phyloP scores from a whole-genome alignment of 495 filamentous ascomycete genomes.

The Patellaria atrata region DNA sequence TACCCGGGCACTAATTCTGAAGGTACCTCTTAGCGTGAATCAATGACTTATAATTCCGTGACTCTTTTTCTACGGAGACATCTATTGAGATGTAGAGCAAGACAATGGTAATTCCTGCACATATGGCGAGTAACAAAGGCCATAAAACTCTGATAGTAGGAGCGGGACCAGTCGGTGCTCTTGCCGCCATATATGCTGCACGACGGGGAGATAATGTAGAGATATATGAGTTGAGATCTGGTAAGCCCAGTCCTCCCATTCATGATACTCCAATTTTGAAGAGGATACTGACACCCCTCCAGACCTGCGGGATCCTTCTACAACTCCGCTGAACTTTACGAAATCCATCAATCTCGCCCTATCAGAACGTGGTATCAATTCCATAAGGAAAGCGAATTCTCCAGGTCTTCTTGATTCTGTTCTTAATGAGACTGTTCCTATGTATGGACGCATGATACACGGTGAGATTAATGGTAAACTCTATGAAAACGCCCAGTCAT shows the following conservation, averaged over 20 bases:
- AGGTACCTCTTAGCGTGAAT: too few species aligned
- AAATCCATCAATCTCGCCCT: slow-evolving; percentile 95
- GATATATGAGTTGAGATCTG: slow-evolving; percentile 83
- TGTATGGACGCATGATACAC: slow-evolving; percentile 97
- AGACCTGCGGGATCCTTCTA: slow-evolving; percentile 79
- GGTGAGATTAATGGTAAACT: slow-evolving; percentile 49
- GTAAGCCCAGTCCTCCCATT: slow-evolving; percentile 35
- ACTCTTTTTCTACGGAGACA: not conserved
- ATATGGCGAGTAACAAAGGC: slow-evolving; percentile 9
- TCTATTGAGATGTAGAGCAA: not conserved
- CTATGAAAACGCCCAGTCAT: slow-evolving; percentile 67
- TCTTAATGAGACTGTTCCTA: slow-evolving; percentile 66
- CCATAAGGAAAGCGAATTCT: slow-evolving; percentile 52
- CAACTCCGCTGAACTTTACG: slow-evolving; percentile 83
- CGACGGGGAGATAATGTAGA: slow-evolving; percentile 76
- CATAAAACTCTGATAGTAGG: slow-evolving; percentile 77
- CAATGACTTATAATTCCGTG: slow-evolving; percentile 8
- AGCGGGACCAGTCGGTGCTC: slow-evolving; percentile 81
- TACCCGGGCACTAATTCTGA: too few species aligned
- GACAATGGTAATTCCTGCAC: too few species aligned
- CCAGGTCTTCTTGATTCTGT: slow-evolving; percentile 56
- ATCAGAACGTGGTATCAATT: slow-evolving; percentile 86
- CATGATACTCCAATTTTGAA: slow-evolving; percentile 13
- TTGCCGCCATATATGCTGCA: slow-evolving; percentile 87
- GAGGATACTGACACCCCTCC: too few species aligned